These are phyloP conservation scores for Colletotrichum graminicola DNA, from an alignment of 2,329 filamentous ascomycete genomes.

Conservation along the genomic window DNA sequence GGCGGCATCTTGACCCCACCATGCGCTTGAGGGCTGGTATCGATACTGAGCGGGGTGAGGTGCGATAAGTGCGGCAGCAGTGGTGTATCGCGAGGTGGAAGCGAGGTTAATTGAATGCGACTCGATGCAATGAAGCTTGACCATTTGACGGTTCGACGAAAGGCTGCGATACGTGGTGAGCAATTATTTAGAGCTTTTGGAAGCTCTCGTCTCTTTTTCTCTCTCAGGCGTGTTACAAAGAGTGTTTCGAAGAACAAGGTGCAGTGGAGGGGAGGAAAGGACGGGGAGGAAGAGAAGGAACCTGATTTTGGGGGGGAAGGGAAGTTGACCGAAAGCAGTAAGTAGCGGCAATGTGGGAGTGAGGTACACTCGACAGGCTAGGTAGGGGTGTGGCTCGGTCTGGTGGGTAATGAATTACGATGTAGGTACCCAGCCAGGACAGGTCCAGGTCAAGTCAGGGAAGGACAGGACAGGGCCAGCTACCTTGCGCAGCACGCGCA, in stretches of 20 bases:
- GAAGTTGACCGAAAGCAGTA: constrained; percentile 43
- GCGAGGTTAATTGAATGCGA: constrained; percentile 51
- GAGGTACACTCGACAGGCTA: constrained; percentile 13
- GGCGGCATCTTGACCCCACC: constrained; percentile 86
- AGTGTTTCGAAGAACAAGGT: constrained; percentile 44
- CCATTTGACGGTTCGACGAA: constrained; percentile 33
- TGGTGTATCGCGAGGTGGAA: constrained; percentile 41
- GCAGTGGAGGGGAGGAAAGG: constrained; percentile 41
- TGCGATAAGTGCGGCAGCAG: constrained; percentile 45
- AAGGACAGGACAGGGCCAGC: constrained; percentile 25
- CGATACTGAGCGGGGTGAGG: constrained; percentile 53
- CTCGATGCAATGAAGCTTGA: constrained; percentile 41
- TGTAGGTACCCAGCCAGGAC: constrained; percentile 26
- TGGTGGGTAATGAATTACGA: constrained; percentile 35
- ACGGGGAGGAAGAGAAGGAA: constrained; percentile 44
- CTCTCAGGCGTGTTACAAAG: constrained; percentile 47
- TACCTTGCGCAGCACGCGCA: constrained; percentile 25
- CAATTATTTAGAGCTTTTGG: constrained; percentile 35
- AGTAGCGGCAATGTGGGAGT: constrained; percentile 40
- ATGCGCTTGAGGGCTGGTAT: constrained; percentile 55
- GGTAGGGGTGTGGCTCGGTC: constrained; percentile 41
- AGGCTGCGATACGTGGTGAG: constrained; percentile 29
- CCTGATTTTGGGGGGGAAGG: constrained; percentile 40
- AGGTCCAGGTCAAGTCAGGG: constrained; percentile 12
- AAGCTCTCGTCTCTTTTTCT: constrained; percentile 40